phyloP scores from a whole-genome alignment of 2,329 filamentous ascomycete species.

The Penicillium sp. region DNA sequence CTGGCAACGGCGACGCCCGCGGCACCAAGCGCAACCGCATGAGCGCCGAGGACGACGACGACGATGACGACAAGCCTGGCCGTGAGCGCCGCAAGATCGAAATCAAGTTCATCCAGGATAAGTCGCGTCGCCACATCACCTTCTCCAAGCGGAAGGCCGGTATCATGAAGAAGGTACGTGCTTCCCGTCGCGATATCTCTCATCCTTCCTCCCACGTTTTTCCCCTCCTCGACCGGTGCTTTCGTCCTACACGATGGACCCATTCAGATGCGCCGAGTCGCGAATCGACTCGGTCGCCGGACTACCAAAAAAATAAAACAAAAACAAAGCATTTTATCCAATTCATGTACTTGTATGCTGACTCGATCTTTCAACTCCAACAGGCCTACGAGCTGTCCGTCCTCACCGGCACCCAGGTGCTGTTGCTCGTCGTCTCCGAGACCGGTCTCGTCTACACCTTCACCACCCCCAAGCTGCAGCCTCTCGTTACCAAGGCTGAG shows the following conservation, averaged over 20 bases:
- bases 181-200: conserved; percentile 28
- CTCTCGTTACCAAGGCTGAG: conserved; percentile 95
- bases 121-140: conserved; percentile 98
- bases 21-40: conserved; percentile 88
- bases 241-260: background rate
- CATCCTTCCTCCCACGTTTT: background rate
- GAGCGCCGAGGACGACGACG: conserved; percentile 87
- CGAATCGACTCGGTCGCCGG: background rate
- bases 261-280: background rate
- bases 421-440: conserved; percentile 94
- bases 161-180: conserved; percentile 98
- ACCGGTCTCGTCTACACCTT: conserved; percentile 98
- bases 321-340: background rate
- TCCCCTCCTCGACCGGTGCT: background rate
- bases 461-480: conserved; percentile 96
- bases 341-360: background rate
- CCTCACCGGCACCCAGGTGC: conserved; percentile 94
- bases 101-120: conserved; percentile 99
- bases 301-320: background rate
- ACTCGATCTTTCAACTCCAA: background rate
- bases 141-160: conserved; percentile 99
- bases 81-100: conserved; percentile 99
- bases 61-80: conserved; percentile 95
- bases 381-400: conserved; percentile 98
- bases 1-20: conserved; percentile 66